phyloP scores from a whole-genome alignment of 148 eudicot species.

The Cornus kousa region DNA sequence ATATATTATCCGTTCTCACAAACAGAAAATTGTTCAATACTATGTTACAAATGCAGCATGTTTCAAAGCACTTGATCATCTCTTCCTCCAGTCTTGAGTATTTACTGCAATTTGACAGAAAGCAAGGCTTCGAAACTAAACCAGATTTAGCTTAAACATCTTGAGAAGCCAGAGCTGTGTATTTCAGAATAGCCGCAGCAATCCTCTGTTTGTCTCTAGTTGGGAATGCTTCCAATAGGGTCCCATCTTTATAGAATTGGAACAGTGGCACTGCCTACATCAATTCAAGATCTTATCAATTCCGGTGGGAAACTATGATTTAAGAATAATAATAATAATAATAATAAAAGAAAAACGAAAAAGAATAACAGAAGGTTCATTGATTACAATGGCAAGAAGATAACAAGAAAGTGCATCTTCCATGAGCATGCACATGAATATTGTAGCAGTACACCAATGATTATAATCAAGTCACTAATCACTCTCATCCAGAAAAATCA shows the following conservation, averaged over 20 bases:
- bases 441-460: no score
- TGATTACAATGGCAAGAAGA: background rate
- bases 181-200: constrained; percentile 58
- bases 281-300: background rate
- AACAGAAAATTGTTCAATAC: background rate
- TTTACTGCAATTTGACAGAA: background rate
- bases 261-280: constrained; percentile 83
- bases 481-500: no score
- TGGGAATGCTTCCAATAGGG: constrained; percentile 78
- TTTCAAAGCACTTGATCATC: background rate
- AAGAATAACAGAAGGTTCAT: no score
- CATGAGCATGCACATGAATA: background rate
- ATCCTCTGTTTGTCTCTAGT: constrained; percentile 80
- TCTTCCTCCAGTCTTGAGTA: background rate
- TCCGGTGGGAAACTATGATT: background rate
- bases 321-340: background rate
- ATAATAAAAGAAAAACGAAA: no score
- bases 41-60: background rate
- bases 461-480: background rate
- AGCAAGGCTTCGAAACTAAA: constrained; percentile 10
- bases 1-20: background rate
- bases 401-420: background rate
- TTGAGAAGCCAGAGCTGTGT: constrained; percentile 49
- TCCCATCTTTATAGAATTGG: constrained; percentile 85
- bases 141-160: constrained; percentile 18